These are phyloP conservation scores for Claviceps digitariae DNA, from an alignment of 2,329 filamentous ascomycete genomes.

Conservation along the genomic window DNA sequence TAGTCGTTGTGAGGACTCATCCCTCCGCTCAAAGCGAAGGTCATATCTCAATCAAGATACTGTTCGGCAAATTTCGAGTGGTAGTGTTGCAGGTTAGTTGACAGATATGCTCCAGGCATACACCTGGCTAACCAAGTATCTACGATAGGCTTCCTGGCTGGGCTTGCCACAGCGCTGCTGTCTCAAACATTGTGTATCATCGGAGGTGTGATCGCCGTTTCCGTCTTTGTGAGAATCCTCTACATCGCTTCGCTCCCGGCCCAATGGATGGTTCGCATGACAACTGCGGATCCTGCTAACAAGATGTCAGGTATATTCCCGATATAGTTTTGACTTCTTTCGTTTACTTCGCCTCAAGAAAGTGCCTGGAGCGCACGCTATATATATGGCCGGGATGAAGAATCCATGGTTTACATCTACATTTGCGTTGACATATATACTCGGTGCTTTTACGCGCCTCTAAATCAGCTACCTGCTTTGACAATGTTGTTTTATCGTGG, in stretches of 20 bases:
- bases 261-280: too few relatives aligned
- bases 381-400: slow-evolving; percentile 37
- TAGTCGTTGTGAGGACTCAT: not conserved
- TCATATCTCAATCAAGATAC: slow-evolving; percentile 16
- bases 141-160: slow-evolving; percentile 42
- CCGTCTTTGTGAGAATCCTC: slow-evolving; percentile 43
- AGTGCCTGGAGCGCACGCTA: slow-evolving; percentile 20
- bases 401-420: slow-evolving; percentile 53
- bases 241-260: not conserved
- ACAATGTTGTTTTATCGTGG: not conserved
- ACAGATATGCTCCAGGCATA: not conserved
- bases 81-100: slow-evolving; percentile 35
- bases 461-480: slow-evolving; percentile 24
- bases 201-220: slow-evolving; percentile 49
- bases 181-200: slow-evolving; percentile 57
- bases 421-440: slow-evolving; percentile 59
- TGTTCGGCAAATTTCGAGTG: slow-evolving; percentile 38
- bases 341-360: slow-evolving; percentile 23
- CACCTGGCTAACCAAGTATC: not conserved
- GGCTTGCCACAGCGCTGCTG: slow-evolving; percentile 55
- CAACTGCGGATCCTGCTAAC: not conserved
- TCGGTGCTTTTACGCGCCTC: slow-evolving; percentile 40
- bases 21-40: not conserved
- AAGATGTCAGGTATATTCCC: slow-evolving; percentile 23
- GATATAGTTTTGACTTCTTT: slow-evolving; percentile 28